Conservation (phyloP, 176 grass and related monocot species). For the Oryza brachyantha region DNA sequence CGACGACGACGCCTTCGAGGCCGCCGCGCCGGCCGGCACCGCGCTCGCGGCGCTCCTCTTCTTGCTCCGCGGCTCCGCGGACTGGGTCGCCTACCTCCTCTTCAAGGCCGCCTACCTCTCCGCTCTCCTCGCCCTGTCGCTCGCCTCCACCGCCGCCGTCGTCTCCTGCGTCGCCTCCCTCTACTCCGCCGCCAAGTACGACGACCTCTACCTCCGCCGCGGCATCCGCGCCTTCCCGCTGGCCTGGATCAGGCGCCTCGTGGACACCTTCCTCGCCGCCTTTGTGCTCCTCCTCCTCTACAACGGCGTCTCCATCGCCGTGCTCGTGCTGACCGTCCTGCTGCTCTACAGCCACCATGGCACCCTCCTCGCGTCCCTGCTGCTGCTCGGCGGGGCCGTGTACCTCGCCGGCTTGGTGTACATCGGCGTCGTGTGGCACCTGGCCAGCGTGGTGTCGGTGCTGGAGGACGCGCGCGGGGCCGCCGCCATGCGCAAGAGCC, state of each 20-base stretch:
- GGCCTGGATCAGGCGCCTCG: conserved; percentile 69
- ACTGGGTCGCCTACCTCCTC: conserved; percentile 59
- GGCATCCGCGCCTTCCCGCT: conserved; percentile 82
- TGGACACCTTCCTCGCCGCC: conserved; percentile 71
- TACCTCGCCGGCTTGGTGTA: conserved; percentile 62
- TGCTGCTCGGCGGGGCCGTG: not conserved
- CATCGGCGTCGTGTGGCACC: conserved; percentile 78
- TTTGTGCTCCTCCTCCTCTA: conserved; percentile 70
- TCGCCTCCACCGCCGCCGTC: conserved; percentile 69
- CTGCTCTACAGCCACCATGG: conserved; percentile 18
- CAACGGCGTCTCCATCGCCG: conserved; percentile 31
- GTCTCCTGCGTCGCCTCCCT: conserved; percentile 89
- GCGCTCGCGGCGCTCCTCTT: conserved; percentile 40
- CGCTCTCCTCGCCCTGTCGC: conserved; percentile 73
- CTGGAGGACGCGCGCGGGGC: conserved; percentile 72
- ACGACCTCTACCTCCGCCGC: conserved; percentile 64
- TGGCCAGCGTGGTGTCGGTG: conserved; percentile 87
- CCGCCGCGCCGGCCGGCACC: conserved; percentile 42
- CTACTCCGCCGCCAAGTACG: conserved; percentile 64
- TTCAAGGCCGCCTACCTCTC: conserved; percentile 83
- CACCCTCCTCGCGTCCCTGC: no score
- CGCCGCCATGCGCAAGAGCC: conserved; percentile 82
- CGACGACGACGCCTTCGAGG: conserved; percentile 62
- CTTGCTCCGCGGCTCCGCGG: conserved; percentile 38
- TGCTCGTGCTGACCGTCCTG: conserved; percentile 8